phyloP scores from a whole-genome alignment of 2,329 filamentous ascomycete genomes.

The Alternaria metachromatica region DNA sequence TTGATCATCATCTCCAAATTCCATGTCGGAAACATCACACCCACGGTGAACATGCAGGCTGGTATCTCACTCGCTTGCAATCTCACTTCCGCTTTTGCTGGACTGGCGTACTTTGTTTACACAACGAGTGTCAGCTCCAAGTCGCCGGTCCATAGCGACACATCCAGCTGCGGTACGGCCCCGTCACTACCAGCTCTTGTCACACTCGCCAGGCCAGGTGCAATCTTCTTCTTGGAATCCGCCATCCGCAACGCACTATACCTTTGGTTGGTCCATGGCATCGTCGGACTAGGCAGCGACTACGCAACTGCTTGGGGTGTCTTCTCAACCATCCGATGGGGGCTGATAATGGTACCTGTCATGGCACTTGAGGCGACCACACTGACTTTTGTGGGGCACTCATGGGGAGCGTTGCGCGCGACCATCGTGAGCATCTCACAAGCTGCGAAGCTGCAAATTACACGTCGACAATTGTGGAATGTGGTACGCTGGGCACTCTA shows the following conservation, averaged over 20 bases:
- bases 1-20: constrained; percentile 71
- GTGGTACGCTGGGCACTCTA: constrained; percentile 62
- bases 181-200: constrained; percentile 54
- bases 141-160: constrained; percentile 13
- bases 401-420: constrained; percentile 64
- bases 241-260: constrained; percentile 73
- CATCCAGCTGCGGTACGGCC: neutral
- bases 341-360: constrained; percentile 75
- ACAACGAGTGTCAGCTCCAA: constrained; percentile 45
- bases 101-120: constrained; percentile 66
- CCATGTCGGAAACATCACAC: constrained; percentile 61
- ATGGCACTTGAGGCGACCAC: constrained; percentile 70
- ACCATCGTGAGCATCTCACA: constrained; percentile 33
- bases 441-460: constrained; percentile 25
- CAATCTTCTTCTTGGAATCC: constrained; percentile 68
- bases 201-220: constrained; percentile 63
- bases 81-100: constrained; percentile 46
- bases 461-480: constrained; percentile 37
- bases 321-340: constrained; percentile 78
- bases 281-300: constrained; percentile 66
- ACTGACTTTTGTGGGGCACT: constrained; percentile 70
- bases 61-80: constrained; percentile 66
- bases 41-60: constrained; percentile 70
- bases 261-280: constrained; percentile 71
- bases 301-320: constrained; percentile 77